Evolutionary conservation across 73 alveolate species (phyloP).

Genomic region (Durusdinium trenchii): DNA sequence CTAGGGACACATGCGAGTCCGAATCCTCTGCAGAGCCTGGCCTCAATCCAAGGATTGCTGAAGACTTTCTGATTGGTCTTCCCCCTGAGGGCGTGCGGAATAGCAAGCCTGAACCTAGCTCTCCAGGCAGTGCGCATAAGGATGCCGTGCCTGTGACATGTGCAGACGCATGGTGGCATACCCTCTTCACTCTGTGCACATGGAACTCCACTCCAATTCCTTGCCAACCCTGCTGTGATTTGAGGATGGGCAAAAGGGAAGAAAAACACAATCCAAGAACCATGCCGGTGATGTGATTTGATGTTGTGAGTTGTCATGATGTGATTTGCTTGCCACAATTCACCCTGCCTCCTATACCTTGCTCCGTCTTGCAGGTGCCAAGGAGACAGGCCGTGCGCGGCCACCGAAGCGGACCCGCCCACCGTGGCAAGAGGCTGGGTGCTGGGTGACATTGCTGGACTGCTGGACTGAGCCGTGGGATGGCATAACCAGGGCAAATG

Average conservation of each 20-base stretch:
- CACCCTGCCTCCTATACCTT: no score
- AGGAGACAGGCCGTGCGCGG: slow-evolving; percentile 55
- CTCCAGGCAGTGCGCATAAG: slow-evolving; percentile 50
- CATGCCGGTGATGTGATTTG: no score
- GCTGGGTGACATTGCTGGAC: not conserved
- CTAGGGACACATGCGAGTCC: not conserved
- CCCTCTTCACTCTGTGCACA: no score
- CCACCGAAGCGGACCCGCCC: slow-evolving; percentile 82
- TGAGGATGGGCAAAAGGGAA: no score
- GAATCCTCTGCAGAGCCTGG: not conserved
- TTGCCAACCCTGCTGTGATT: no score
- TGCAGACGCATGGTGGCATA: no score
- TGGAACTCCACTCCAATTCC: no score
- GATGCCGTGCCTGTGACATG: no score
- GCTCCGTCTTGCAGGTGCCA: no score
- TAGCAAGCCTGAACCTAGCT: not conserved
- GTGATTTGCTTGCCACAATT: not conserved
- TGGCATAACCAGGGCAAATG: no score
- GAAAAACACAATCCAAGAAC: no score
- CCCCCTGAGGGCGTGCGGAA: slow-evolving; percentile 52
- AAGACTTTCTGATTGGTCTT: slow-evolving; percentile 77
- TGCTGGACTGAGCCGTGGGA: not conserved
- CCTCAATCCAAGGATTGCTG: slow-evolving; percentile 31
- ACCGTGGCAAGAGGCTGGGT: slow-evolving; percentile 60
- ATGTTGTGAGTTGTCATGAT: no score